Evolutionary conservation across 1,284 basidiomycete species (phyloP).

Genomic region (Xerocomus amazonicus): DNA sequence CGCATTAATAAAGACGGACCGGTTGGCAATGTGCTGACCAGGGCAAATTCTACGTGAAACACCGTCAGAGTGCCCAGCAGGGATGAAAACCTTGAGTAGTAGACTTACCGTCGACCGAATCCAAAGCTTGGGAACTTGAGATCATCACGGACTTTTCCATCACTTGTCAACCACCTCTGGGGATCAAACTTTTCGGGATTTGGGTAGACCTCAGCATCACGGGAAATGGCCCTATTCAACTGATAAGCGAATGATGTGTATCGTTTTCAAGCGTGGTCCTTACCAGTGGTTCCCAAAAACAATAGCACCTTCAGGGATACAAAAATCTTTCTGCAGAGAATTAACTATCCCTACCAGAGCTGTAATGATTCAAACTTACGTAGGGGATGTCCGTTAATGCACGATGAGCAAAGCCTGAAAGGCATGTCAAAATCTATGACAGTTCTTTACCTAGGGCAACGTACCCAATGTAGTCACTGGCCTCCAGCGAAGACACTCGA

Average conservation of each 20-base stretch:
- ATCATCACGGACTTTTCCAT: conserved; percentile 29
- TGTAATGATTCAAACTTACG: conserved; percentile 14
- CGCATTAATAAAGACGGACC: conserved; percentile 59
- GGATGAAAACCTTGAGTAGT: neutral
- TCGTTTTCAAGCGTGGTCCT: neutral
- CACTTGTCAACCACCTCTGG: conserved; percentile 24
- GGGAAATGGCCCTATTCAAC: conserved; percentile 31
- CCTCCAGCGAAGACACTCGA: conserved; percentile 46
- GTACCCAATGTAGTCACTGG: conserved; percentile 36
- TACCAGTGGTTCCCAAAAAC: conserved; percentile 35
- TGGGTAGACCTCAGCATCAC: conserved; percentile 26
- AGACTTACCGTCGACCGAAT: conserved; percentile 31
- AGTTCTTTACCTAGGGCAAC: neutral
- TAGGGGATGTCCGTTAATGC: conserved; percentile 30
- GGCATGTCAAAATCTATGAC: conserved; percentile 2
- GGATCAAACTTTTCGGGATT: conserved; percentile 32
- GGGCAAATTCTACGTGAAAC: conserved; percentile 47
- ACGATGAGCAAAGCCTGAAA: conserved; percentile 30
- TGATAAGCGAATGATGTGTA: neutral
- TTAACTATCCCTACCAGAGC: conserved; percentile 4
- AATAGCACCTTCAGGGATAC: conserved; percentile 33
- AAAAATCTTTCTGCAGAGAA: conserved; percentile 22
- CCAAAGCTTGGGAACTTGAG: conserved; percentile 32
- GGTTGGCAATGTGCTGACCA: conserved; percentile 56
- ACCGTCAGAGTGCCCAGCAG: neutral